Conservation (phyloP, 768 basidiomycete species). For the Mycena belliarum region DNA sequence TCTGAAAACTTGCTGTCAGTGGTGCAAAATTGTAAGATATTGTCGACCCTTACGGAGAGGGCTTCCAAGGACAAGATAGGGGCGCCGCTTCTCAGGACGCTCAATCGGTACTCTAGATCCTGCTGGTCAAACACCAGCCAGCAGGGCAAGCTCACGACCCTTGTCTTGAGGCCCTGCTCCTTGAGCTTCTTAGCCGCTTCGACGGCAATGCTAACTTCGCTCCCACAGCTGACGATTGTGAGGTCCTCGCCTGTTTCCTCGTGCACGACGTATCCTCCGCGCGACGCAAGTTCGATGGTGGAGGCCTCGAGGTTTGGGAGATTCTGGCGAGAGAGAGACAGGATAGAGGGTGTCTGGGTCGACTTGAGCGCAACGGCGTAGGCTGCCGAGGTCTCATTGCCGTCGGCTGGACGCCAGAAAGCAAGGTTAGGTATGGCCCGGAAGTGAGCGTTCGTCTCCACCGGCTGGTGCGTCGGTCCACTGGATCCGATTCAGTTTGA, state of each 20-base stretch:
- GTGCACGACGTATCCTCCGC: conserved; percentile 88
- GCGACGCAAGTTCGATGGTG: conserved; percentile 76
- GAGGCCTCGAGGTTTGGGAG: conserved; percentile 90
- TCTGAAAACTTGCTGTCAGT: conserved; percentile 35
- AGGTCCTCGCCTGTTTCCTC: conserved; percentile 81
- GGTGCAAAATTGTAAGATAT: background rate
- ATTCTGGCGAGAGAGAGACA: conserved; percentile 86
- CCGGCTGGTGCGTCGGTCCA: conserved; percentile 94
- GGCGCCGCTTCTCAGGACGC: conserved; percentile 85
- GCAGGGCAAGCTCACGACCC: conserved; percentile 87
- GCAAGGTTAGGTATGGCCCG: conserved; percentile 90
- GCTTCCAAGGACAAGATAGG: conserved; percentile 92
- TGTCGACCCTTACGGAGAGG: conserved; percentile 41
- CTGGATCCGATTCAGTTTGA: conserved; percentile 1
- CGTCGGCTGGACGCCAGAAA: conserved; percentile 93
- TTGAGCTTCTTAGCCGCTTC: conserved; percentile 84
- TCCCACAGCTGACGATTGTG: conserved; percentile 87
- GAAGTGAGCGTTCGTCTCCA: conserved; percentile 85
- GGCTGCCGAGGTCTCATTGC: conserved; percentile 95
- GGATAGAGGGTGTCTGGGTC: conserved; percentile 76
- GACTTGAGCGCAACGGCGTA: conserved; percentile 81
- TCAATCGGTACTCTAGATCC: conserved; percentile 73
- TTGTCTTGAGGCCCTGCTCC: conserved; percentile 74
- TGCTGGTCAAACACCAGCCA: conserved; percentile 89
- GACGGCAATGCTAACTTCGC: conserved; percentile 85